A percentile compares a stretch with the other conserved stretches of the same genome.
These are phyloP conservation scores for Xylaria sp. DNA, from an alignment of 2,329 filamentous ascomycete genomes.

Conservation along the genomic window DNA sequence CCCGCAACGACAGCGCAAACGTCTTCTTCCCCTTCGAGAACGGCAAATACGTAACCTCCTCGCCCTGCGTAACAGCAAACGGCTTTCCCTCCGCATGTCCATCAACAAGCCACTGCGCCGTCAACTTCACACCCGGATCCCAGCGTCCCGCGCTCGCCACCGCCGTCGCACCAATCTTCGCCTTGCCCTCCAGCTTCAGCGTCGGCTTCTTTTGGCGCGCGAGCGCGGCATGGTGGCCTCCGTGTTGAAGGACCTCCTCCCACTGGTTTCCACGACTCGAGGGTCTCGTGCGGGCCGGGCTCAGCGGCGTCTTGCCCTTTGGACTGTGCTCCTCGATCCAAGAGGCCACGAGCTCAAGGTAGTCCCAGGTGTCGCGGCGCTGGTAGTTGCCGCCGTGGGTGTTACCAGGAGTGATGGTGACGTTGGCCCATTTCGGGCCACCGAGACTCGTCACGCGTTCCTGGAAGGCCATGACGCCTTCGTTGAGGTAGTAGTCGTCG, in stretches of 20 bases:
- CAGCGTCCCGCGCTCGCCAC: conserved; percentile 19
- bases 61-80: conserved; percentile 18
- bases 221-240: conserved; percentile 19
- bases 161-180: conserved; percentile 9
- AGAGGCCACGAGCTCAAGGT: conserved; percentile 17
- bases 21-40: background rate
- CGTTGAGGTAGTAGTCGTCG: conserved; percentile 24
- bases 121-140: conserved; percentile 21
- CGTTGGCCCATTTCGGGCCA: conserved; percentile 21
- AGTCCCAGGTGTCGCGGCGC: conserved; percentile 19
- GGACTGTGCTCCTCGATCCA: conserved; percentile 21
- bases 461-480: conserved; percentile 19
- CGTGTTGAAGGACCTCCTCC: conserved; percentile 14
- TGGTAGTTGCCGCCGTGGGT: conserved; percentile 23
- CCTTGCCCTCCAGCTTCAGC: conserved; percentile 4
- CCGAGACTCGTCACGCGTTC: conserved; percentile 16
- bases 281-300: background rate
- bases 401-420: conserved; percentile 18
- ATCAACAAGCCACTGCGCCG: conserved; percentile 21
- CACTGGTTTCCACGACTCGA: conserved; percentile 18
- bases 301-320: conserved; percentile 15
- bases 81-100: conserved; percentile 10
- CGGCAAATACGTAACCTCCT: conserved; percentile 7
- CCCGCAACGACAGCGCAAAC: conserved; percentile 12
- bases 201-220: conserved; percentile 14